Base-by-base conservation (phyloP, 345 rosid species). In the Corchorus capsularis region DNA sequence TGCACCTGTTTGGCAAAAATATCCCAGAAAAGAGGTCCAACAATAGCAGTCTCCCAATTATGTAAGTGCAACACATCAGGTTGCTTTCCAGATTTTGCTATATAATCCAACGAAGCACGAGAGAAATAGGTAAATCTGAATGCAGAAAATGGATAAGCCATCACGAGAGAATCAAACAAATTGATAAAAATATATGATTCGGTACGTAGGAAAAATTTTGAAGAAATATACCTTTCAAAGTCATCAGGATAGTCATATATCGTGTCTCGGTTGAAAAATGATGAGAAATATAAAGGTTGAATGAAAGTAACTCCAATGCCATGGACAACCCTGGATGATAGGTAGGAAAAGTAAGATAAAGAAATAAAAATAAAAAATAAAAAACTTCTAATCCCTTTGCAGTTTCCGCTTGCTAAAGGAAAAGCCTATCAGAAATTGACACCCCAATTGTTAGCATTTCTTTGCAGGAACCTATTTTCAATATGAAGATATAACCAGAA, bases 21-120 rank as follows among this genome's bases (percentile, higher is more conserved):
- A 83, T 93, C 98, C 98, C 98, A 93, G 82, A 93, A 93, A 74
- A 93, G 86, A 47, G 98, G 96, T 81, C 93, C 98, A 78, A 90
- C 86, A 66, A 93, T 75, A 74, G 98, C 90, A 83, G 98, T 91
- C 88, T 93, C 87, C 93, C 94, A 91, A 76, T 91, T 83, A 79
- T 93, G 98, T 72, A 93, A 86, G 81, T 93, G 98, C 43, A 93
- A 78, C 41, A 93, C 88, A 90, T 93, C 98, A 72, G 98, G 98
- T 83, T 72, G 88, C 85, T 93, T 93, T 76, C 94, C 93, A 73
- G 92, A 87, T 86, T 91, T 91, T 75, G 86, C 86, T 76, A 93
- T 84, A 78, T 86, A 90, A 79, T 93, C 98, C 89, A 93, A 78
- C 16, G 93, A 87, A 80, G 98, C 94, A 78, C 96, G 98, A 82